Base-by-base conservation (phyloP, 495 filamentous ascomycete genomes). In the Filosporella fistucella region DNA sequence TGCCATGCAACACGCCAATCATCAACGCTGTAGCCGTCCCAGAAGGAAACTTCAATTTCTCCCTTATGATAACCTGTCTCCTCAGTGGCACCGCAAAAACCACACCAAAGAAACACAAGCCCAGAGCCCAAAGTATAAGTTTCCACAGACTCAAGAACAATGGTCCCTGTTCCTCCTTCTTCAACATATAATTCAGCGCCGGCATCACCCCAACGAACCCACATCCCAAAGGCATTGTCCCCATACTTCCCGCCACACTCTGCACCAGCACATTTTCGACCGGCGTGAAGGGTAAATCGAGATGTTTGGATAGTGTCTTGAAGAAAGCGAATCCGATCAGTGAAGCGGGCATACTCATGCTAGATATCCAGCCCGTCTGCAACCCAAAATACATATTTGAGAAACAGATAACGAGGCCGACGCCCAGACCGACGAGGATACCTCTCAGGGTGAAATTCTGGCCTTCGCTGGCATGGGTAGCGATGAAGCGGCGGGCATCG, bases 221-320 rank as follows among this genome's bases (percentile, higher is more conserved):
- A 56, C 93, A 96, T 0, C 90, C 91, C 18, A 99, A 65, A 4
- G 94, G 94, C 93, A 97, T 97, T 4, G 91, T 96, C 0, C 93
- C 94, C 62, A 96, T 91, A 18, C 86, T 84, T 9, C 91, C 91
- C 0, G 94, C 93, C 32, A 99, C 91, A 4, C 90, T 95, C 69
- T 97, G 94, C 4, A 99, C 90, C 23, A 99, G 76, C 7, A 98
- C 94, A 63, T 99, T 99, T 67, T 99, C 94, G 22, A 96, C 88
- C 0, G 91, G 90, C 5, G 86, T 86, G 58, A 97, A 97, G 2
- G 91, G 89, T 44, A 82, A 80, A 24, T 72, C 70, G 4, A 95
- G 64, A 38, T 85, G 73, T 43, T 80, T 78, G 1, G 81, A 74
- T 2, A 96, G 62, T 17, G 82, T 75, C 58, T 90, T 88, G 73